These are phyloP conservation scores for Dactylellina parvicollis DNA, from an alignment of 2,329 filamentous ascomycete genomes.

Conservation along the genomic window DNA sequence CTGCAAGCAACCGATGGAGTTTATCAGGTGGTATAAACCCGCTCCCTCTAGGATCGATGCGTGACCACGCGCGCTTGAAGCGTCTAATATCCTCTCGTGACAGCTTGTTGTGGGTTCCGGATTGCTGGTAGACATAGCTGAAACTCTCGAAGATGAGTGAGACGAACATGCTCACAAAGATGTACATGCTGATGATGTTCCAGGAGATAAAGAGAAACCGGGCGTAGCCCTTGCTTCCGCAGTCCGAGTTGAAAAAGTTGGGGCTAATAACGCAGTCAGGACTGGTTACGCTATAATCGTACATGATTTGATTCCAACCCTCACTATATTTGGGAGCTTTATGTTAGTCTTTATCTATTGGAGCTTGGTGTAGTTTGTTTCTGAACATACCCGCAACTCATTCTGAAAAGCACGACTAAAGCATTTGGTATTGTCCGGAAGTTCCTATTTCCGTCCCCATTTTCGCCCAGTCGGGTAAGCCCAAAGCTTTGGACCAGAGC, in stretches of 20 bases:
- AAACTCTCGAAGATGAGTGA: constrained; percentile 99
- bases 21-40: constrained; percentile 90
- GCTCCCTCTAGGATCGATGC: constrained; percentile 87
- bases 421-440: constrained; percentile 94
- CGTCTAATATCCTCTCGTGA: constrained; percentile 92
- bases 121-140: constrained; percentile 97
- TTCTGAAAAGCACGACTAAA: constrained; percentile 89
- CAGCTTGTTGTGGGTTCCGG: constrained; percentile 88
- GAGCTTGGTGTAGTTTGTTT: background rate
- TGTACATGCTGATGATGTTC: constrained; percentile 99
- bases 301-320: constrained; percentile 97
- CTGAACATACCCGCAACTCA: constrained; percentile 72
- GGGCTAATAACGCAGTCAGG: constrained; percentile 78
- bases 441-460: constrained; percentile 82
- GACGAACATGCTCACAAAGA: constrained; percentile 97
- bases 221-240: constrained; percentile 89
- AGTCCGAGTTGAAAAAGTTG: constrained; percentile 87
- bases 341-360: constrained; percentile 22
- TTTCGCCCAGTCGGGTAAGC: constrained; percentile 82
- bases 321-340: constrained; percentile 67
- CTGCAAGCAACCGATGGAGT: constrained; percentile 86
- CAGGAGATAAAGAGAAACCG: constrained; percentile 89
- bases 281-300: constrained; percentile 84
- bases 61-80: constrained; percentile 98
- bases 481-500: constrained; percentile 96